These are phyloP conservation scores for Elsinoe necatrix DNA, from an alignment of 2,329 filamentous ascomycete species.

Conservation along the genomic window DNA sequence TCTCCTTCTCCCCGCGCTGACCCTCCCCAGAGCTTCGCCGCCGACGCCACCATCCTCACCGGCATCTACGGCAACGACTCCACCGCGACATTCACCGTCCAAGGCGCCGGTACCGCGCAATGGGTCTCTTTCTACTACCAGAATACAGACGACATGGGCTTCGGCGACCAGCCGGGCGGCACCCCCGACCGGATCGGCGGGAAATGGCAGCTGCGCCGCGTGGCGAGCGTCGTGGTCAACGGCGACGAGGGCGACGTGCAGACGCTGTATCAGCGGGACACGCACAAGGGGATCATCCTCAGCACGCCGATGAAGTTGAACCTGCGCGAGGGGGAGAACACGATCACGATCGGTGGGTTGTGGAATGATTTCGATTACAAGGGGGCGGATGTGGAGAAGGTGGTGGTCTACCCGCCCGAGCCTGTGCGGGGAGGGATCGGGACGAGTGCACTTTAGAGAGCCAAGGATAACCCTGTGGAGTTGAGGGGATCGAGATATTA, in stretches of 20 bases:
- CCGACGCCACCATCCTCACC: constrained; percentile 40
- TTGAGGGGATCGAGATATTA: too few relatives aligned
- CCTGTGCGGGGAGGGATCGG: not conserved
- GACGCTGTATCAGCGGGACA: constrained; percentile 47
- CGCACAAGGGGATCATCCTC: constrained; percentile 52
- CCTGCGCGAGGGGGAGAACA: constrained; percentile 48
- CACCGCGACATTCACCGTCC: constrained; percentile 45
- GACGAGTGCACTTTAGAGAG: too few relatives aligned
- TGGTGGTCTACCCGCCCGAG: constrained; percentile 54
- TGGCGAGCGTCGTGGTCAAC: constrained; percentile 54
- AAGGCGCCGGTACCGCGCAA: constrained; percentile 45
- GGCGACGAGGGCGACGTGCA: constrained; percentile 42
- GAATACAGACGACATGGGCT: constrained; percentile 55
- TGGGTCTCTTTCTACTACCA: constrained; percentile 54
- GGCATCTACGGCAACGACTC: constrained; percentile 49
- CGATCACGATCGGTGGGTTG: constrained; percentile 50
- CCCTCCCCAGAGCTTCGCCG: constrained; percentile 36
- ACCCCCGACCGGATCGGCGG: constrained; percentile 53
- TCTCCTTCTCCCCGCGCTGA: not conserved
- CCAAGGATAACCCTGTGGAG: too few relatives aligned
- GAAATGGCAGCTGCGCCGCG: constrained; percentile 50
- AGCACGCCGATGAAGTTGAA: constrained; percentile 49
- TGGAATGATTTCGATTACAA: constrained; percentile 49
- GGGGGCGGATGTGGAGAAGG: constrained; percentile 51
- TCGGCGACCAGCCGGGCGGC: constrained; percentile 46